Evolutionary conservation across 2,329 filamentous ascomycete species (phyloP).

Genomic region (Pestalotiopsis sp.): DNA sequence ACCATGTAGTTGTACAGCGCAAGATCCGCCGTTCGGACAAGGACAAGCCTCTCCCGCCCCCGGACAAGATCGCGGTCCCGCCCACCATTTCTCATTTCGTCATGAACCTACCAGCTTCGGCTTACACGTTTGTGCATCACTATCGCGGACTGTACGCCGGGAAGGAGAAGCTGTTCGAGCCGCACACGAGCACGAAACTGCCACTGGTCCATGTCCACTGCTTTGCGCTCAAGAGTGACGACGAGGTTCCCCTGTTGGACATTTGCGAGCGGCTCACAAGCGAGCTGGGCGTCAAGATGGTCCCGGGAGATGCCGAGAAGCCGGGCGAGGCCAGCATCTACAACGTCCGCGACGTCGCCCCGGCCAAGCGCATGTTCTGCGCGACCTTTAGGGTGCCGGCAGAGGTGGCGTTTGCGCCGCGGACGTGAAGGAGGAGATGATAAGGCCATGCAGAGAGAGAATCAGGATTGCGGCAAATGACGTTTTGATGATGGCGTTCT

Average conservation of each 20-base stretch:
- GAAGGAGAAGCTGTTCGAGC: conserved; percentile 65
- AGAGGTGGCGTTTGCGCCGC: conserved; percentile 74
- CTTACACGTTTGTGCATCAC: conserved; percentile 75
- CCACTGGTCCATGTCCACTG: conserved; percentile 94
- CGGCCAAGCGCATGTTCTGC: conserved; percentile 96
- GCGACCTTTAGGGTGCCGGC: conserved; percentile 84
- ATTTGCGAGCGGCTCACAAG: conserved; percentile 68
- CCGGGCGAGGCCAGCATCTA: conserved; percentile 57
- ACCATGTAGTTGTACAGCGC: conserved; percentile 55
- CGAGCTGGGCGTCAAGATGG: conserved; percentile 61
- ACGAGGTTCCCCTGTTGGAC: conserved; percentile 65
- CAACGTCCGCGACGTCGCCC: conserved; percentile 84
- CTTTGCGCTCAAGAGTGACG: conserved; percentile 81
- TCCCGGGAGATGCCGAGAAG: conserved; percentile 49
- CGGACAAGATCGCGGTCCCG: conserved; percentile 56
- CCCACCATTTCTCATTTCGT: conserved; percentile 87
- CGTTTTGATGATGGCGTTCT: not conserved
- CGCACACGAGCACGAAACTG: conserved; percentile 60
- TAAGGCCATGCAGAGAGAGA: not conserved
- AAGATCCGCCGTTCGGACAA: conserved; percentile 39
- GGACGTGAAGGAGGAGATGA: conserved; percentile 1
- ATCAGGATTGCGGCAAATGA: not conserved
- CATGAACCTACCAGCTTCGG: conserved; percentile 94
- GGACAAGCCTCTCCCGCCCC: conserved; percentile 34
- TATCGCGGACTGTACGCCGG: conserved; percentile 83